phyloP scores from a whole-genome alignment of 805 yeast species.

The Torulaspora delbrueckii region DNA sequence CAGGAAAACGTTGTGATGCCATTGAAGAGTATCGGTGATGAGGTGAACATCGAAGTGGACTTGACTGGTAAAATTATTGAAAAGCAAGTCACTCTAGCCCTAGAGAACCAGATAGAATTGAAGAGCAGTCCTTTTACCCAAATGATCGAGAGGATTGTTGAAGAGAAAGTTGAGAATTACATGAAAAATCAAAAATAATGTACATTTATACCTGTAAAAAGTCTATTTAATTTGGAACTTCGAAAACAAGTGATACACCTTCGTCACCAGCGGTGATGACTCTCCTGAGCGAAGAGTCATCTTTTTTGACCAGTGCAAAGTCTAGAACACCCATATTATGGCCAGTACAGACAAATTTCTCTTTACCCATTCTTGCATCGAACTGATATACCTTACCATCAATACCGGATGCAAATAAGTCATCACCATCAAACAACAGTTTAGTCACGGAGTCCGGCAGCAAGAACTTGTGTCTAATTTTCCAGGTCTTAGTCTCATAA shows the following conservation, averaged over 20 bases:
- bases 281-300: constrained; percentile 37
- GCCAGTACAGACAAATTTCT: constrained; percentile 75
- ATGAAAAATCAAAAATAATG: constrained; percentile 8
- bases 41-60: constrained; percentile 91
- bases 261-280: constrained; percentile 95
- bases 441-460: constrained; percentile 83
- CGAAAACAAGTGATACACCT: constrained; percentile 79
- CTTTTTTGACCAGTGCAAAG: constrained; percentile 58
- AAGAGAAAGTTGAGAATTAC: constrained; percentile 36
- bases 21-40: constrained; percentile 52
- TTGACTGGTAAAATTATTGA: constrained; percentile 88
- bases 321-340: constrained; percentile 93
- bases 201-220: constrained; percentile 5
- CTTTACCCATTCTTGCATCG: constrained; percentile 84
- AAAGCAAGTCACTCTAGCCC: constrained; percentile 64
- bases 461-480: constrained; percentile 64
- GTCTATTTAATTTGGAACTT: constrained; percentile 30
- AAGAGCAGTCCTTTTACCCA: constrained; percentile 46
- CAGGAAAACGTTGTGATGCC: constrained; percentile 78
- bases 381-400: constrained; percentile 81
- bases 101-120: constrained; percentile 50
- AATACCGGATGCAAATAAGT: constrained; percentile 70
- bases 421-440: constrained; percentile 54
- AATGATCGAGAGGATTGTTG: constrained; percentile 47
- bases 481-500: constrained; percentile 83